A percentile compares a stretch with the other conserved stretches of the same genome.
These are phyloP conservation scores for Oryza meridionalis DNA, from an alignment of 176 grass and related monocot species.

Conservation along the genomic window DNA sequence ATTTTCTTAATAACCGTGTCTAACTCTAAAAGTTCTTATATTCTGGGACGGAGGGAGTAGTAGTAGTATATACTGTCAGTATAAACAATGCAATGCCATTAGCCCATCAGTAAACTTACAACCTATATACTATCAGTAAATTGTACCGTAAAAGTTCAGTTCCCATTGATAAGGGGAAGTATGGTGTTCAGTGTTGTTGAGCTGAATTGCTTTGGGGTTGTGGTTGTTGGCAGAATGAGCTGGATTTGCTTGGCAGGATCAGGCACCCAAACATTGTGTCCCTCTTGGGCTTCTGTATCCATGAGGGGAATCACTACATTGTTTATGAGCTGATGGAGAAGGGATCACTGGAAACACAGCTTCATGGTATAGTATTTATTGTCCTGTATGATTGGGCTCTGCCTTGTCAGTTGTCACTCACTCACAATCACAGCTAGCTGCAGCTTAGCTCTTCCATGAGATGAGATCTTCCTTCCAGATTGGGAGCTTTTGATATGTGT, in stretches of 20 bases:
- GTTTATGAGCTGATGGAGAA: conserved; percentile 98
- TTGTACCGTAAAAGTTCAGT: too few relatives aligned
- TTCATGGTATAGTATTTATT: conserved; percentile 73
- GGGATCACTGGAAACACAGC: conserved; percentile 86
- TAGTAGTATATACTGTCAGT: too few relatives aligned
- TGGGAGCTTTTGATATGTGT: conserved; percentile 41
- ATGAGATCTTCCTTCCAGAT: conserved; percentile 58
- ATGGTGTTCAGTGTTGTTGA: neutral
- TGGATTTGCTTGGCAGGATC: conserved; percentile 92
- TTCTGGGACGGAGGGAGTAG: too few relatives aligned
- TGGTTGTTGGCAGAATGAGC: conserved; percentile 77
- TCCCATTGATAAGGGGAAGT: neutral
- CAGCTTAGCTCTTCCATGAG: conserved; percentile 40
- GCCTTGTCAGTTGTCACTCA: conserved; percentile 46
- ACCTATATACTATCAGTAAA: too few relatives aligned
- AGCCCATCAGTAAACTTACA: too few relatives aligned
- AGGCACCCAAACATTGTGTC: conserved; percentile 94
- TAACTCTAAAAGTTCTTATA: too few relatives aligned
- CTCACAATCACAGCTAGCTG: conserved; percentile 48
- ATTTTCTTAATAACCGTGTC: too few relatives aligned
- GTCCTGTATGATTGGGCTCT: conserved; percentile 37
- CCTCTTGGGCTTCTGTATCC: conserved; percentile 89
- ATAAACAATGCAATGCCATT: too few relatives aligned
- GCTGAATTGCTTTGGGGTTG: conserved; percentile 32
- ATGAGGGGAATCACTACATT: conserved; percentile 67